Evolutionary conservation across 257 asterid species (phyloP).

Genomic region (Cinchona pubescens): DNA sequence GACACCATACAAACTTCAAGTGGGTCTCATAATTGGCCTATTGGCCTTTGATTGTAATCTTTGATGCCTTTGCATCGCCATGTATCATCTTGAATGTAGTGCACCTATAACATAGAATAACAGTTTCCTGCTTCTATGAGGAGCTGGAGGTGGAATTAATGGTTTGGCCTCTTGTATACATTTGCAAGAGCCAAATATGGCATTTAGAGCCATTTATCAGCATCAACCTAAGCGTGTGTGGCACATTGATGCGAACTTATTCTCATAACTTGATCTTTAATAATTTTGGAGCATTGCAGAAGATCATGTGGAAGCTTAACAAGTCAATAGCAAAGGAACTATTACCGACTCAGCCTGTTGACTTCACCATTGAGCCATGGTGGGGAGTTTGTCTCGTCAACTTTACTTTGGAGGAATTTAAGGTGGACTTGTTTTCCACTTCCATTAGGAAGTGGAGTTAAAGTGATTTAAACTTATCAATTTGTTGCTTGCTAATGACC

Average conservation of each 20-base stretch:
- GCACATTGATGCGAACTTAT: neutral
- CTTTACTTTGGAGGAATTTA: constrained; percentile 96
- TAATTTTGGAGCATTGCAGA: constrained; percentile 64
- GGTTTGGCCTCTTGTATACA: neutral
- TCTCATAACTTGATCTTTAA: constrained; percentile 26
- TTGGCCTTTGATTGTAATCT: neutral
- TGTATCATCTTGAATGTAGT: neutral
- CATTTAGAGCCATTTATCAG: neutral
- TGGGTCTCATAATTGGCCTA: neutral
- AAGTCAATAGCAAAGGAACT: constrained; percentile 96
- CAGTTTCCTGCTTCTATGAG: neutral
- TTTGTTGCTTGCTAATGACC: neutral
- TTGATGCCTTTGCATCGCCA: neutral
- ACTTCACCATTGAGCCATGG: constrained; percentile 91
- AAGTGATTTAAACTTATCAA: neutral
- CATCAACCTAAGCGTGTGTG: too few relatives aligned
- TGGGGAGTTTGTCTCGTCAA: constrained; percentile 99
- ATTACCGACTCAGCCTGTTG: constrained; percentile 91
- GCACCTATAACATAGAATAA: neutral
- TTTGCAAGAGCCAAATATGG: too few relatives aligned
- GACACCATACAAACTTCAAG: neutral
- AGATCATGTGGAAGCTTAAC: constrained; percentile 99
- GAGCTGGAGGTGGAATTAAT: neutral
- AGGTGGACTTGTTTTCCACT: constrained; percentile 39
- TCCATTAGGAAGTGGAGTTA: neutral